Evolutionary conservation across 2,329 filamentous ascomycete species (phyloP).

Genomic region (Ceratocystis smalleyi): DNA sequence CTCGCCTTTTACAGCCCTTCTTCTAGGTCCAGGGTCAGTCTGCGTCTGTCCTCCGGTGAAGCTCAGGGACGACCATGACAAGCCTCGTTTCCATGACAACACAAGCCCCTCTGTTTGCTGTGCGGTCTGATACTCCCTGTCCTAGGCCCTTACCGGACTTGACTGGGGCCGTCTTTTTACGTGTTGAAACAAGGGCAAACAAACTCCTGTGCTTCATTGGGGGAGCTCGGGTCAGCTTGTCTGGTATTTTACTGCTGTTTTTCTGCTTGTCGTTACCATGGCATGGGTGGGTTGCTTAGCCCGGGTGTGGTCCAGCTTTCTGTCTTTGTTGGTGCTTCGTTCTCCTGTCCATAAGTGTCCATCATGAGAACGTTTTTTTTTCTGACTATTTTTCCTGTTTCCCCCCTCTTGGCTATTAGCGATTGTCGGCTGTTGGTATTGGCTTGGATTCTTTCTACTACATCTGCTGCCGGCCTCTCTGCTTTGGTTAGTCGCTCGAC

Average conservation of each 20-base stretch:
- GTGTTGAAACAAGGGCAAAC: conserved; percentile 16
- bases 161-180: conserved; percentile 7
- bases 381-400: background rate
- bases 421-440: background rate
- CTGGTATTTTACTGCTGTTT: background rate
- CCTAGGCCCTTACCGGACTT: conserved; percentile 5
- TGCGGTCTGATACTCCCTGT: conserved; percentile 10
- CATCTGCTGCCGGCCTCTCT: background rate
- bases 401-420: background rate
- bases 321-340: background rate
- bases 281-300: conserved; percentile 6
- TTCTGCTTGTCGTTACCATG: conserved; percentile 12
- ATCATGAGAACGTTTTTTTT: background rate
- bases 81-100: conserved; percentile 11
- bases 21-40: background rate
- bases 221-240: conserved; percentile 11
- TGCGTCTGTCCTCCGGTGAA: conserved; percentile 2
- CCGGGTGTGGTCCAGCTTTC: background rate
- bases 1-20: background rate
- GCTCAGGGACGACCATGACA: background rate
- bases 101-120: conserved; percentile 12
- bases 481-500: background rate
- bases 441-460: background rate
- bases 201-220: background rate
- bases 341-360: background rate